A percentile compares a stretch with the other conserved stretches of the same genome.
These are phyloP conservation scores for Phalaenopsis equestris DNA, from an alignment of 106 monocot genomes.

Conservation along the genomic window DNA sequence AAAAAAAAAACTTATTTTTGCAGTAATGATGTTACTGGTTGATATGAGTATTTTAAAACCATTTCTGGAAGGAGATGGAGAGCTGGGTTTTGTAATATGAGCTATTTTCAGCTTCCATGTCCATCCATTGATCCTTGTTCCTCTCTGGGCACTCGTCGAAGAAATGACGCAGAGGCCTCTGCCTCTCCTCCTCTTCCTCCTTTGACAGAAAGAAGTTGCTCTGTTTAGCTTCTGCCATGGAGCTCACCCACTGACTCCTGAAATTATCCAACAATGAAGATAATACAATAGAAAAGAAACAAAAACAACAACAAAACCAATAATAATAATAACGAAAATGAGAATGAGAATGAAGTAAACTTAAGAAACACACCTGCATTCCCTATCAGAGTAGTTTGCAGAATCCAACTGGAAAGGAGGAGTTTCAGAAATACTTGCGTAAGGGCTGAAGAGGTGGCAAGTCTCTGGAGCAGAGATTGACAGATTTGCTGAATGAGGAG, in stretches of 20 bases:
- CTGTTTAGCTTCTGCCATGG: conserved; percentile 26
- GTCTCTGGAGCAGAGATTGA: conserved; percentile 22
- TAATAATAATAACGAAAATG: background rate
- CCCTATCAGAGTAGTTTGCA: conserved; percentile 15
- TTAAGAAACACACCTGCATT: conserved; percentile 27
- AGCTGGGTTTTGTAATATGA: conserved; percentile 52
- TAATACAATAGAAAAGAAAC: background rate
- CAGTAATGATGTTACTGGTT: background rate
- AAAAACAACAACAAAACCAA: too few species aligned
- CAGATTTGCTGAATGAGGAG: conserved; percentile 13
- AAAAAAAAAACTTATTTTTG: background rate
- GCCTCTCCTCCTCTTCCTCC: conserved; percentile 18
- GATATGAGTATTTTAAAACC: background rate
- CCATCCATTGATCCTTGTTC: conserved; percentile 32
- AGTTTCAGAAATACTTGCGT: conserved; percentile 1
- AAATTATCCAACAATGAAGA: background rate
- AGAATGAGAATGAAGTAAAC: background rate
- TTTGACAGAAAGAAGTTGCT: conserved; percentile 6
- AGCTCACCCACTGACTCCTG: conserved; percentile 25
- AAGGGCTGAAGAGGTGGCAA: conserved; percentile 26
- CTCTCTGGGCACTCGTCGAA: conserved; percentile 60
- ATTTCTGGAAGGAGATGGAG: conserved; percentile 58
- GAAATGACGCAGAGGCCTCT: conserved; percentile 48
- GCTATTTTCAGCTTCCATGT: conserved; percentile 21
- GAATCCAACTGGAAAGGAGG: conserved; percentile 5